Conservation (phyloP, 768 basidiomycete species). For the Mycena latifolia region DNA sequence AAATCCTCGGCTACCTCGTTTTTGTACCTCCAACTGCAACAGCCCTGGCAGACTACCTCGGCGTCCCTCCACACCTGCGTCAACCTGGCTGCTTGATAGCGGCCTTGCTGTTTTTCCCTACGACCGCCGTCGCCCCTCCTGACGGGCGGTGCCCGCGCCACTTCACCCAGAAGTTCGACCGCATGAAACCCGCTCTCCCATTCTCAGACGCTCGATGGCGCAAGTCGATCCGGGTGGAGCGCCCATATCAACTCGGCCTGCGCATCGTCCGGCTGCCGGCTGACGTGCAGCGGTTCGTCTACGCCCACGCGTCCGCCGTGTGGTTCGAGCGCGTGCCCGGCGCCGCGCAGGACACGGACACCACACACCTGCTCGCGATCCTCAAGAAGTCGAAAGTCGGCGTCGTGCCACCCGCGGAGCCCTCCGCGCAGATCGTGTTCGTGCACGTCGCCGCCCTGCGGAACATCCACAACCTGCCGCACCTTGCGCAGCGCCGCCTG, state of each 20-base stretch:
- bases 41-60: background rate
- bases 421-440: constrained; percentile 5
- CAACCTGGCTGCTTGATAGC: background rate
- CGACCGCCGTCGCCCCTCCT: background rate
- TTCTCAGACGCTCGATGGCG: constrained; percentile 2
- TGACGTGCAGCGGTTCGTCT: background rate
- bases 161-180: background rate
- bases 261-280: constrained; percentile 6
- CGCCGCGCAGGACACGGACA: constrained; percentile 4
- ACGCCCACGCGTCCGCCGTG: background rate
- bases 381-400: background rate
- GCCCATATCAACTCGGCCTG: constrained; percentile 6
- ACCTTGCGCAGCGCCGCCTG: constrained; percentile 12
- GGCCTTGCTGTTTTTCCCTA: background rate
- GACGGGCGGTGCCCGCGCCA: background rate
- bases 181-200: background rate
- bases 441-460: constrained; percentile 23
- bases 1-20: background rate
- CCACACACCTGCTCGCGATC: background rate
- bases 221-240: constrained; percentile 2
- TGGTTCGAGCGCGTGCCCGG: background rate
- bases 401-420: background rate
- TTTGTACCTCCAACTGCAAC: background rate
- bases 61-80: background rate
- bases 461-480: constrained; percentile 11